Evolutionary conservation across 768 basidiomycete species (phyloP), one percentile per base, ranked within the genome.

Genomic region (Hypsizygus marmoreus): DNA sequence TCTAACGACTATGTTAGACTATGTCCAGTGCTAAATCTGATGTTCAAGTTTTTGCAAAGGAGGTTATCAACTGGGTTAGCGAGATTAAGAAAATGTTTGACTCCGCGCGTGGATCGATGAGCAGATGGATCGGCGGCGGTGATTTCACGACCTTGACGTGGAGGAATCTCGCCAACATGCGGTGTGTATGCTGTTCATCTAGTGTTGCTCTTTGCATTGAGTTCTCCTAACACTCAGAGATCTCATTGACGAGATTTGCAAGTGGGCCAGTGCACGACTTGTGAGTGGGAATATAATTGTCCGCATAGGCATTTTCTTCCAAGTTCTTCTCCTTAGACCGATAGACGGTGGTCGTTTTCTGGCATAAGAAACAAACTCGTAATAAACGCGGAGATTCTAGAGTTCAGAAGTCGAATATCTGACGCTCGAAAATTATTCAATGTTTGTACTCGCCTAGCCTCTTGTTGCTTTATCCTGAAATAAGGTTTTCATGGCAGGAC

Each of bases 181-280:
- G 49, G 49, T 50, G n/a, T n/a, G 43, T 24, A 25, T 31, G 6
- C 24, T 4, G 12, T 19, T 42, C 22, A 14, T 2, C 6, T 29
- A 9, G 6, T 6, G 5, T 30, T 10, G n/a, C 4, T 19, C 13
- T n/a, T 14, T 32, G 3, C 16, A 7, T 17, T 34, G 13, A 13
- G n/a, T 4, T 24, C n/a, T 4, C 29, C 30, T 16, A 32, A 4
- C 3, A 2, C 4, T 7, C 42, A 50, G 49, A 14, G 43, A 45
- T 30, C 39, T 50, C 13, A 45, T 50, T 28, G 49, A 45, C 33
- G 43, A 50, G n/a, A 50, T 50, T 36, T 50, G 43, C 26, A 8
- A 24, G n/a, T 50, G 49, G 49, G 49, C 49, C 8, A 22, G 33
- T 24, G 23, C 23, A 10, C 39, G 38, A 17, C 38, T 50, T 32